Conservation (phyloP, 768 basidiomycete species). For the Rhodotorula babjevae region DNA sequence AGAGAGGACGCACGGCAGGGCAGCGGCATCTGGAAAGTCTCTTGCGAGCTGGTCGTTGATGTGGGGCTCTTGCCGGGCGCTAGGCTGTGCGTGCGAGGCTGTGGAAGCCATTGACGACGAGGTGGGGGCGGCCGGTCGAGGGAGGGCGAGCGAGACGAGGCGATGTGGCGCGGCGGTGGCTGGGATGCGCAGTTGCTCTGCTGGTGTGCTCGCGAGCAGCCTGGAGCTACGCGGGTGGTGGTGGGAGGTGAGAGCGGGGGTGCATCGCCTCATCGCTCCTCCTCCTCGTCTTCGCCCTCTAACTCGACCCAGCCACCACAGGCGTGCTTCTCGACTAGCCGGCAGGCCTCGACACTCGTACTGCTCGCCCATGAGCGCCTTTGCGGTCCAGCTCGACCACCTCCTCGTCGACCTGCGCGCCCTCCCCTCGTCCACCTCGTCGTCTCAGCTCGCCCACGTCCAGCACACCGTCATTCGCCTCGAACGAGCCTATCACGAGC, state of each 20-base stretch:
- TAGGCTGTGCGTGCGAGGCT: not conserved
- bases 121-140: not conserved
- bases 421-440: not conserved
- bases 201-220: not conserved
- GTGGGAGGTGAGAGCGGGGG: not conserved
- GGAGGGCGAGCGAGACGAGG: not conserved
- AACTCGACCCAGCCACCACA: too few species aligned
- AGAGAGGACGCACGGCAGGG: not conserved
- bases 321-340: too few species aligned
- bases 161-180: not conserved
- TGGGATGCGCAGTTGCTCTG: too few species aligned
- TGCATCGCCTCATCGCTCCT: not conserved
- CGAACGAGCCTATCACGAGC: not conserved
- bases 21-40: constrained; percentile 12
- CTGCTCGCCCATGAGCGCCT: not conserved
- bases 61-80: not conserved
- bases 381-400: not conserved
- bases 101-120: not conserved
- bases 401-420: not conserved
- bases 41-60: constrained; percentile 20
- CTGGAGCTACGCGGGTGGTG: not conserved
- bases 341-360: too few species aligned
- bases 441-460: not conserved
- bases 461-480: not conserved
- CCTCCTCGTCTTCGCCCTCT: too few species aligned